Conservation (phyloP, 768 basidiomycete genomes). For the Hemileccinum rubropunctum region DNA sequence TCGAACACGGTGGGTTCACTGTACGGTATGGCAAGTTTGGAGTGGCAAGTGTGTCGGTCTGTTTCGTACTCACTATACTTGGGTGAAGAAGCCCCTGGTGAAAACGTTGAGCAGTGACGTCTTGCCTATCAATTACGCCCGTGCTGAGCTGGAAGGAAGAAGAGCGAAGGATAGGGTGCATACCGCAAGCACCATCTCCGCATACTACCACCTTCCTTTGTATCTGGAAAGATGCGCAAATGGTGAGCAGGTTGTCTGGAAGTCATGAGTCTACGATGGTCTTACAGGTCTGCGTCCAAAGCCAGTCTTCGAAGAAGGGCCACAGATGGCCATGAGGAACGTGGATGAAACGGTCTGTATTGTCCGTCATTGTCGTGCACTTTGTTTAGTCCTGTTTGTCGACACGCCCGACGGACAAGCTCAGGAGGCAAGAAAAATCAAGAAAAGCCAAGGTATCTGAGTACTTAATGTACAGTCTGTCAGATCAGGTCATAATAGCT, state of each 20-base stretch:
- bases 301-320: constrained; percentile 49
- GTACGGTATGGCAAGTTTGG: constrained; percentile 2
- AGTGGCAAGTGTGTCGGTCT: not conserved
- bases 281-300: constrained; percentile 46
- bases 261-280: constrained; percentile 3
- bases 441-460: constrained; percentile 23
- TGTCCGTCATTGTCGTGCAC: constrained; percentile 8
- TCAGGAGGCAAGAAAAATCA: constrained; percentile 9
- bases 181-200: constrained; percentile 94
- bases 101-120: constrained; percentile 87
- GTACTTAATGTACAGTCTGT: constrained; percentile 3
- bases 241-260: constrained; percentile 13
- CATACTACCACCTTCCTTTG: constrained; percentile 82
- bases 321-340: constrained; percentile 53
- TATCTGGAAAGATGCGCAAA: constrained; percentile 31
- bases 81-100: constrained; percentile 89
- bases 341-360: constrained; percentile 1
- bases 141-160: constrained; percentile 11
- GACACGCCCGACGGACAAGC: not conserved
- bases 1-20: constrained; percentile 96
- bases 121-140: constrained; percentile 49
- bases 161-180: not conserved
- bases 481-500: constrained; percentile 12
- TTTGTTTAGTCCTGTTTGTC: constrained; percentile 26
- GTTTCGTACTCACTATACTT: constrained; percentile 70